phyloP scores from a whole-genome alignment of 2,329 filamentous ascomycete species.

The Trichoderma breve region DNA sequence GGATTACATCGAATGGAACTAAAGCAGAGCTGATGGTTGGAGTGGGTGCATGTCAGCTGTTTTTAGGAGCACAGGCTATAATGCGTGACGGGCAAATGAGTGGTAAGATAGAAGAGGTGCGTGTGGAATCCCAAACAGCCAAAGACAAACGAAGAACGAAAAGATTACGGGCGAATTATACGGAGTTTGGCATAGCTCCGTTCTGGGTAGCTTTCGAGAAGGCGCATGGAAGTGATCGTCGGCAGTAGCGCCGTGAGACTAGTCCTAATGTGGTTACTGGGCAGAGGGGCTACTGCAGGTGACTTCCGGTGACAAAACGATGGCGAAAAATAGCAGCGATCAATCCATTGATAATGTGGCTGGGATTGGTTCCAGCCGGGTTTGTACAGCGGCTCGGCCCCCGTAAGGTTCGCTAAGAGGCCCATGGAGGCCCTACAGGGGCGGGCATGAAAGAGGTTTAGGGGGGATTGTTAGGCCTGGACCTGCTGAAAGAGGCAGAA shows the following conservation, averaged over 20 bases:
- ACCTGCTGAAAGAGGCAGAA: slow-evolving; percentile 6
- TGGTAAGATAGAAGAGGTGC: neutral
- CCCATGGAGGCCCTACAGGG: neutral
- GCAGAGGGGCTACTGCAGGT: neutral
- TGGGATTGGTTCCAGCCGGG: slow-evolving; percentile 1
- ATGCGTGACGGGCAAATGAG: neutral
- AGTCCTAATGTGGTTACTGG: neutral
- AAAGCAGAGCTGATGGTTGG: neutral
- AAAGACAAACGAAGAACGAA: neutral
- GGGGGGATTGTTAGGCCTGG: neutral
- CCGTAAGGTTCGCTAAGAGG: slow-evolving; percentile 16
- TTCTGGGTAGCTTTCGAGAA: slow-evolving; percentile 21
- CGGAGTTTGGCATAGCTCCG: slow-evolving; percentile 10
- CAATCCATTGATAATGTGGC: neutral
- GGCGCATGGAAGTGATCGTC: slow-evolving; percentile 16
- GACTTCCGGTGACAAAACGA: neutral
- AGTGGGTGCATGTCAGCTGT: neutral
- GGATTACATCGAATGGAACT: neutral
- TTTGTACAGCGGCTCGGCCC: slow-evolving; percentile 18
- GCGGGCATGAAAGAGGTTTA: neutral
- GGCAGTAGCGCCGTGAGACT: neutral
- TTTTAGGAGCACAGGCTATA: neutral
- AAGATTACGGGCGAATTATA: slow-evolving; percentile 1
- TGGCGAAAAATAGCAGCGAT: neutral
- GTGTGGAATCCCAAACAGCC: neutral